Conservation (phyloP, 78 protist species). For the slime mould (Dictyostelium discoideum) region DNA sequence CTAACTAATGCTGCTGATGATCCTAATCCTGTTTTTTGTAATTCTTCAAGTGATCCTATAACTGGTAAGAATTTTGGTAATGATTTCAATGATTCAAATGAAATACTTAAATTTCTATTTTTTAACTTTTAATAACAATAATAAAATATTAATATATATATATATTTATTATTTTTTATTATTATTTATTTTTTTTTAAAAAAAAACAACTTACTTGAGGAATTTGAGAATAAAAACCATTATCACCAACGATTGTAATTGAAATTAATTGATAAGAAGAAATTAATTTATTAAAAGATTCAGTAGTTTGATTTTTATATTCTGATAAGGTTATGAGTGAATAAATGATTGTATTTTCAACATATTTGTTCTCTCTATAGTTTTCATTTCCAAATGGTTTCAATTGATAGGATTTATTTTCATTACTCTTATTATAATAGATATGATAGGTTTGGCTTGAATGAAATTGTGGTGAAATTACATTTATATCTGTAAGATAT, state of each 20-base stretch:
- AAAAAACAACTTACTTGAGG: constrained; percentile 77
- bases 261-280: constrained; percentile 2
- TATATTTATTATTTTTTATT: background rate
- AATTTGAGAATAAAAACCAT: constrained; percentile 90
- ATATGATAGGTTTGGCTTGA: constrained; percentile 41
- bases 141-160: too few species aligned
- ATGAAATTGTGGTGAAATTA: constrained; percentile 78
- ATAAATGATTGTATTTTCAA: constrained; percentile 53
- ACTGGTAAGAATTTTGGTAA: constrained; percentile 59
- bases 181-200: too few species aligned
- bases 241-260: constrained; percentile 80
- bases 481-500: background rate
- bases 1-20: constrained; percentile 87
- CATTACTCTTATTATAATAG: background rate
- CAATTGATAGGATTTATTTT: background rate
- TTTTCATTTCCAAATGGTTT: background rate
- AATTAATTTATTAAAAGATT: background rate
- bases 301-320: background rate
- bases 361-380: constrained; percentile 69
- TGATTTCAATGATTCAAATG: constrained; percentile 51
- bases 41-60: constrained; percentile 18
- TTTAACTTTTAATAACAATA: background rate
- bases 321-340: background rate
- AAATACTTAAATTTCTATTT: constrained; percentile 41
- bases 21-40: constrained; percentile 94